Evolutionary conservation across 2,329 filamentous ascomycete species (phyloP).

Genomic region (Pseudogymnoascus destructans): DNA sequence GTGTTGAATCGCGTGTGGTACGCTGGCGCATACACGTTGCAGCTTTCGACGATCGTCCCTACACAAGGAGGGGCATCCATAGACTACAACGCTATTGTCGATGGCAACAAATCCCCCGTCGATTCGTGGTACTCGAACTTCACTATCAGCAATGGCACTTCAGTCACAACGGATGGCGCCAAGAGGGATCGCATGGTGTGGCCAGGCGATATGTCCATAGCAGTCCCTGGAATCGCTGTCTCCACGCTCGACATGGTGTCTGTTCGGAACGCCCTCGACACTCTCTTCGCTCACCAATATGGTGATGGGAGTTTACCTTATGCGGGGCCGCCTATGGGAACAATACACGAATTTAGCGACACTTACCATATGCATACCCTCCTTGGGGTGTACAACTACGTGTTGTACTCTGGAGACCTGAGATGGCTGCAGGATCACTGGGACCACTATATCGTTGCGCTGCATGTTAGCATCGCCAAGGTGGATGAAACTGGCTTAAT

Average conservation of each 20-base stretch:
- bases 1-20: constrained; percentile 42
- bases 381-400: constrained; percentile 45
- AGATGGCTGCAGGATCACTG: constrained; percentile 35
- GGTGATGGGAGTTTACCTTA: constrained; percentile 35
- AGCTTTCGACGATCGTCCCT: constrained; percentile 29
- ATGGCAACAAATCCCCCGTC: constrained; percentile 21
- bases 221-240: constrained; percentile 39
- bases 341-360: constrained; percentile 30
- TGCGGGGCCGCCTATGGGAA: constrained; percentile 33
- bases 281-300: constrained; percentile 29
- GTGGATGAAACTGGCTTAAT: constrained; percentile 31
- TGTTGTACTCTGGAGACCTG: constrained; percentile 40
- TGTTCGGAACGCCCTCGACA: constrained; percentile 36
- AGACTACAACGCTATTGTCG: constrained; percentile 26
- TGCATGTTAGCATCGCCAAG: constrained; percentile 31
- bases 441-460: constrained; percentile 35
- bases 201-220: constrained; percentile 48
- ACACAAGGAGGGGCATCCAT: constrained; percentile 26
- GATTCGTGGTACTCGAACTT: constrained; percentile 26
- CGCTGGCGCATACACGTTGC: constrained; percentile 35
- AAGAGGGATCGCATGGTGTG: constrained; percentile 48
- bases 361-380: constrained; percentile 48
- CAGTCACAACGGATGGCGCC: constrained; percentile 35
- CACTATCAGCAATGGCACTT: constrained; percentile 24
- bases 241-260: constrained; percentile 40